These are phyloP conservation scores for Aureobasidium sp. DNA, from an alignment of 2,329 filamentous ascomycete genomes.

Conservation along the genomic window DNA sequence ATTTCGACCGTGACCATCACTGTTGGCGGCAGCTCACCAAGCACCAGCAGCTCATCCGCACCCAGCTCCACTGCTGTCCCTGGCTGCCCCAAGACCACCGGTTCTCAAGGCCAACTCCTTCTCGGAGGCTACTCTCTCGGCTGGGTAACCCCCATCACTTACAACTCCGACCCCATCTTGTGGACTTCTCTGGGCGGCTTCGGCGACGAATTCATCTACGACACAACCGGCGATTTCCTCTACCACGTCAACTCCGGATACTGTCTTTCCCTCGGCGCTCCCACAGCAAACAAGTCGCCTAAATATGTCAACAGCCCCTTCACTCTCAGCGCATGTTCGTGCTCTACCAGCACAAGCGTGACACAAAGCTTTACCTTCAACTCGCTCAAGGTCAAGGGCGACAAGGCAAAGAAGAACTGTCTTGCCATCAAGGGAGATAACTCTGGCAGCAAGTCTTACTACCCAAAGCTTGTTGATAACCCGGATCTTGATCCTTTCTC, in stretches of 20 bases:
- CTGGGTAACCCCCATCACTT: background rate
- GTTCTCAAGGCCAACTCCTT: background rate
- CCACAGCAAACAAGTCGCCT: background rate
- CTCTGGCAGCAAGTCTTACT: background rate
- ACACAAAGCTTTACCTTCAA: background rate
- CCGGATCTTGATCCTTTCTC: background rate
- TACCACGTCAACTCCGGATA: background rate
- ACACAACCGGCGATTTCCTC: background rate
- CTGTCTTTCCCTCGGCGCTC: background rate
- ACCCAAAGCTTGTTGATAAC: background rate
- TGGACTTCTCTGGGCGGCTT: conserved; percentile 5
- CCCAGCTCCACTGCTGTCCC: background rate
- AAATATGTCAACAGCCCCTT: background rate
- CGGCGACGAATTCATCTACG: conserved; percentile 5
- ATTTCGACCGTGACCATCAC: background rate
- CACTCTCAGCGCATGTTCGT: background rate
- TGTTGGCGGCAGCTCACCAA: background rate
- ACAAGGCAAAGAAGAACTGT: background rate
- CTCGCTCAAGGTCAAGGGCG: background rate
- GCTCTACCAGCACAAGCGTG: background rate
- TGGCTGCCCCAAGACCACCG: background rate
- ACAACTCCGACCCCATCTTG: background rate
- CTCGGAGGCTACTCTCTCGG: conserved; percentile 8
- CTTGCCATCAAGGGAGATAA: background rate
- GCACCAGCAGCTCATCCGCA: background rate